Evolutionary conservation across 306 rosid genomes (phyloP).

Genomic region (Vigna trinervia): DNA sequence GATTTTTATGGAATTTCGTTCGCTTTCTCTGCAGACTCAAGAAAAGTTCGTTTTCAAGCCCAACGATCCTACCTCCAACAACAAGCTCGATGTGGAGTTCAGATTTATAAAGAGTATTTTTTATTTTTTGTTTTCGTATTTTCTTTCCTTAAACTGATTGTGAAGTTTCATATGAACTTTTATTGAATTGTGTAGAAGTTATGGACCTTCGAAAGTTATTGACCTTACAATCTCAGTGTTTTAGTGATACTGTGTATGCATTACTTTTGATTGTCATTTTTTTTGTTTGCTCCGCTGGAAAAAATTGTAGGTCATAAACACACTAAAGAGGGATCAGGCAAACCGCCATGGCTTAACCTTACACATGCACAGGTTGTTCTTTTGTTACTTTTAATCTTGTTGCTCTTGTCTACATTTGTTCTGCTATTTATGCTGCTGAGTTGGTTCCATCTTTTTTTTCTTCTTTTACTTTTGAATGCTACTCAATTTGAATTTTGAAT

Average conservation of each 20-base stretch:
- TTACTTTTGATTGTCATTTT: neutral
- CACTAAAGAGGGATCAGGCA: slow-evolving; percentile 89
- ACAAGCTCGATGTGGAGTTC: slow-evolving; percentile 73
- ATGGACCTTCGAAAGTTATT: neutral
- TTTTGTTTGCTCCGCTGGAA: slow-evolving; percentile 15
- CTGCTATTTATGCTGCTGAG: neutral
- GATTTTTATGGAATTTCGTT: neutral
- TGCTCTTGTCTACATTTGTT: slow-evolving; percentile 9
- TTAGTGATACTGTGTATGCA: neutral
- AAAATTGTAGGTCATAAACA: slow-evolving; percentile 68
- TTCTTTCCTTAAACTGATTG: neutral
- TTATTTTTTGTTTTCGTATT: neutral
- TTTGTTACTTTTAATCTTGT: slow-evolving; percentile 3
- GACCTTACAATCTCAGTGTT: slow-evolving; percentile 2
- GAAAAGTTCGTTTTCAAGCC: slow-evolving; percentile 68
- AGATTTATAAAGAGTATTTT: slow-evolving; percentile 62
- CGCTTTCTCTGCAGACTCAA: slow-evolving; percentile 58
- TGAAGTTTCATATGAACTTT: neutral
- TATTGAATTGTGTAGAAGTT: slow-evolving; percentile 5
- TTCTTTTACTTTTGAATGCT: neutral
- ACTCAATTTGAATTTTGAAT: neutral
- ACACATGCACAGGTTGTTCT: slow-evolving; percentile 66
- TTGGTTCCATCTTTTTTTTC: neutral
- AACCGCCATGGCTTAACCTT: slow-evolving; percentile 93
- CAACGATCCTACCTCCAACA: slow-evolving; percentile 69